Conservation (phyloP, 257 asterid species). For the Ajuga chamaepitys region DNA sequence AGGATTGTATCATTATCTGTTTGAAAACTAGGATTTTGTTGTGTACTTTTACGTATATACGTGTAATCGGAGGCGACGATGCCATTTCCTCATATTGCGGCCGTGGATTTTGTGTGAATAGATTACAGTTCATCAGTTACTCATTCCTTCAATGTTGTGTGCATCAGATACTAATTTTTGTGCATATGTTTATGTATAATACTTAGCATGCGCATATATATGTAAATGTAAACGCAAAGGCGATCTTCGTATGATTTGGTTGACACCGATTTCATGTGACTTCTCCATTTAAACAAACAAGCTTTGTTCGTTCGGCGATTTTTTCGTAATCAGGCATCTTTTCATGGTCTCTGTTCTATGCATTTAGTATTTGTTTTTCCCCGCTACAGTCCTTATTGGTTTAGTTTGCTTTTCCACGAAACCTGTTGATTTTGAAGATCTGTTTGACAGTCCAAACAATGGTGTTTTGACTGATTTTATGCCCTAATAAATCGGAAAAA, state of each 20-base stretch:
- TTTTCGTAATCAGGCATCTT: not conserved
- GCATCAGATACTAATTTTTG: no score
- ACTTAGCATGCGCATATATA: no score
- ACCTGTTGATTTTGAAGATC: slow-evolving; percentile 3
- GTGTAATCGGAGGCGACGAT: not conserved
- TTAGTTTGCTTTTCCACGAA: not conserved
- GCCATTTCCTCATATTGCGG: not conserved
- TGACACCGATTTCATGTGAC: not conserved
- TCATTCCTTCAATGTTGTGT: no score
- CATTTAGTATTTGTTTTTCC: not conserved
- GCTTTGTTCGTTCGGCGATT: not conserved
- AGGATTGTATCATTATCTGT: no score
- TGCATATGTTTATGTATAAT: no score
- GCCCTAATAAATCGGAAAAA: no score
- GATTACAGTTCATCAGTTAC: not conserved
- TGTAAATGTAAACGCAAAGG: no score
- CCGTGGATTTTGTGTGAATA: not conserved
- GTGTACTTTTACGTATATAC: not conserved
- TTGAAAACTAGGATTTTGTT: not conserved
- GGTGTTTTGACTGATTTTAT: no score
- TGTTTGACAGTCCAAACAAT: no score
- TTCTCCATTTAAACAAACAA: not conserved
- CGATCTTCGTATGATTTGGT: not conserved
- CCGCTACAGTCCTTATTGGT: not conserved
- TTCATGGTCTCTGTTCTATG: not conserved